Base-by-base conservation (phyloP, 768 basidiomycete species). In the Trametes sanguinea region DNA sequence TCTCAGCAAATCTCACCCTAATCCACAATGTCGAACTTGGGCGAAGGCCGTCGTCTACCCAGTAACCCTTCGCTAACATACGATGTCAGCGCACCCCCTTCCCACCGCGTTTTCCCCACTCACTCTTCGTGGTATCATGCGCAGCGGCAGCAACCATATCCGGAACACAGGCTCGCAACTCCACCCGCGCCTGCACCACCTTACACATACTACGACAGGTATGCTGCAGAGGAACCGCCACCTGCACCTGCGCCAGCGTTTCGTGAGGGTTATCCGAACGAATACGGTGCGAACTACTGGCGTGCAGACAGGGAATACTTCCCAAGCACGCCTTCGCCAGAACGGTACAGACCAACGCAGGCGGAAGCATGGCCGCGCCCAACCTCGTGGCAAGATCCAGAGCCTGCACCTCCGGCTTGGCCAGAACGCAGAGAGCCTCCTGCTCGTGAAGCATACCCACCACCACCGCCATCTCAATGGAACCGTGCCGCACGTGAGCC, bases 261-360 rank as follows among this genome's bases (percentile, higher is more conserved):
- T 66, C 79, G 65, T 27, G 66, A 79, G 57, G 79, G 78, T 39
- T 71, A 75, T 67, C 63, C 75, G 13, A 80, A 78, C 62, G 73
- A 70, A 63, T 83, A 82, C 65, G 74, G 37, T 42, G 53, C 54
- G 14, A 30, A 69, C 10, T 66, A 68, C 27, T 78, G 78, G 73
- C 68, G 76, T 39, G 73, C 75, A 4, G 74, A 68, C 48, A 71
- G 61, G 35, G 61, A 64, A 2, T 69, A 73, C 66, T 77, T 78
- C 67, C 77, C 74, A 60, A 79, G 80, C 67, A 79, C 81, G 47
- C 81, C 83, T 39, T 84, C 82, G 62, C 85, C 84, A 52, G 81
- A 85, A 63, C 76, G 79, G 42, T 80, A 83, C 67, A 76, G 78
- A 62, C 65, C 72, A 52, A 66, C 73, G 45, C 80, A 81, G n/a